phyloP scores from a whole-genome alignment of 495 filamentous ascomycete species.

The Diplogelasinospora grovesii region DNA sequence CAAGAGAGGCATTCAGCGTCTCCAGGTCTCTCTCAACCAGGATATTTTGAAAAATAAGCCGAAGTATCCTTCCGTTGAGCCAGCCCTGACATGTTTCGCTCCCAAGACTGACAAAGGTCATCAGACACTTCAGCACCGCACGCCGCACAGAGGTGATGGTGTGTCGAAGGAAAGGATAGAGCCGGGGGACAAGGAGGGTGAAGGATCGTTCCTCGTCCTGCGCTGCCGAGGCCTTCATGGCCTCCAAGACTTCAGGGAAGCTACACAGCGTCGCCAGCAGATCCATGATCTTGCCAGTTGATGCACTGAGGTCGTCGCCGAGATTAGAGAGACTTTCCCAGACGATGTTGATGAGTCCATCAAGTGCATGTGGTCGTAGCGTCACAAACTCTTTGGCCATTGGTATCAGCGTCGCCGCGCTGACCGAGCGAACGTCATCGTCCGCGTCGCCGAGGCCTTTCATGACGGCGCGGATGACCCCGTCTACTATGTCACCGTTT shows the following conservation, averaged over 20 bases:
- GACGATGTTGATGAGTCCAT: conserved; percentile 81
- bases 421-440: conserved; percentile 94
- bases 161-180: conserved; percentile 94
- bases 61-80: conserved; percentile 83
- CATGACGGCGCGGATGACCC: conserved; percentile 86
- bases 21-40: conserved; percentile 85
- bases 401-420: conserved; percentile 90
- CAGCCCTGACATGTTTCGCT: conserved; percentile 79
- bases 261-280: conserved; percentile 90
- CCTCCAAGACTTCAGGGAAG: conserved; percentile 84
- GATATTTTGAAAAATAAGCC: conserved; percentile 89
- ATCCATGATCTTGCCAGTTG: conserved; percentile 97
- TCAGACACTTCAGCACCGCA: conserved; percentile 83
- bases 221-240: conserved; percentile 87
- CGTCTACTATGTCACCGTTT: conserved; percentile 80
- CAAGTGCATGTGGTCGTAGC: conserved; percentile 67
- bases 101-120: conserved; percentile 84
- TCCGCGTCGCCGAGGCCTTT: conserved; percentile 85
- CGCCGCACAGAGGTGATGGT: conserved; percentile 93
- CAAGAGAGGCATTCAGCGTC: conserved; percentile 65
- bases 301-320: conserved; percentile 92
- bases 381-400: conserved; percentile 90
- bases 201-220: conserved; percentile 81
- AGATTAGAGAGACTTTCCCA: conserved; percentile 96
- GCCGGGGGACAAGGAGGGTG: conserved; percentile 79